Evolutionary conservation across 495 filamentous ascomycete genomes (phyloP).

Genomic region (Parathielavia appendiculata): DNA sequence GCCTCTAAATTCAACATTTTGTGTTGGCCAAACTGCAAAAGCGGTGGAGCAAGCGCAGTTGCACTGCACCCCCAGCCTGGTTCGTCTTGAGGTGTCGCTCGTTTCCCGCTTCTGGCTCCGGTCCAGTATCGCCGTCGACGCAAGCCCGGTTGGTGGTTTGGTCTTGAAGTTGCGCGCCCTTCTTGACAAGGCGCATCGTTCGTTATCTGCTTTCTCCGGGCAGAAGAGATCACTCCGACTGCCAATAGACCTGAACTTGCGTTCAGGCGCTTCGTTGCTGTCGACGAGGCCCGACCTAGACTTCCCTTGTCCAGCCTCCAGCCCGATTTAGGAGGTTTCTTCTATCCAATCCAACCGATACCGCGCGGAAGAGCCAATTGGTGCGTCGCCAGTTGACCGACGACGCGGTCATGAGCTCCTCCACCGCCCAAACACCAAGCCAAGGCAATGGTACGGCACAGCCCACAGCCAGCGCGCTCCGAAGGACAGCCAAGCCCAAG

Average conservation of each 20-base stretch:
- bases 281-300: background rate
- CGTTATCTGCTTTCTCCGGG: background rate
- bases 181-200: background rate
- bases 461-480: conserved; percentile 14
- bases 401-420: conserved; percentile 14
- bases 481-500: conserved; percentile 25
- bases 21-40: conserved; percentile 8
- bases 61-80: conserved; percentile 4
- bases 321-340: background rate
- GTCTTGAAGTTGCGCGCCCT: background rate
- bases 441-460: conserved; percentile 7
- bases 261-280: background rate
- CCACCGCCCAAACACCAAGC: conserved; percentile 7
- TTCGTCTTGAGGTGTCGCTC: conserved; percentile 6
- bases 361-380: conserved; percentile 8
- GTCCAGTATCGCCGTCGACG: background rate
- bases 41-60: conserved; percentile 14
- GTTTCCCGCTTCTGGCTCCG: conserved; percentile 6
- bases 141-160: background rate
- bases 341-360: background rate
- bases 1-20: conserved; percentile 24
- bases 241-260: background rate
- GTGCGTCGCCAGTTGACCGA: conserved; percentile 12
- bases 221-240: background rate
- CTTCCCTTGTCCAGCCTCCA: conserved; percentile 1